phyloP scores from a whole-genome alignment of 129 eudicot species.

The Flaveria robusta region DNA sequence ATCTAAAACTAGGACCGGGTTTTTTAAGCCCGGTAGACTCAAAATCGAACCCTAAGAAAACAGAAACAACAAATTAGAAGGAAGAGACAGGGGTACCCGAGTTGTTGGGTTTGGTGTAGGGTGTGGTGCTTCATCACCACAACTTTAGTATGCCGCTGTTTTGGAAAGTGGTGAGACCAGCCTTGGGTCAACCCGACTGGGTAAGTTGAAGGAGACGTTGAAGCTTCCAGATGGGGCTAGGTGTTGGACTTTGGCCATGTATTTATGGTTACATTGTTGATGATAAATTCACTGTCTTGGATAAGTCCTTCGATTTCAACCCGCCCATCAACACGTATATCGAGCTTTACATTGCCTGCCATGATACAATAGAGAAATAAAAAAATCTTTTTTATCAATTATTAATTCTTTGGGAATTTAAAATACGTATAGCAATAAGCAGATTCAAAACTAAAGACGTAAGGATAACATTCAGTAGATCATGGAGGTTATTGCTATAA shows the following conservation, averaged over 20 bases:
- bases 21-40: slow-evolving; percentile 6
- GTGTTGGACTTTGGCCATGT: slow-evolving; percentile 50
- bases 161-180: slow-evolving; percentile 37
- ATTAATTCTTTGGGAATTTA: slow-evolving; percentile 1
- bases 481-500: slow-evolving; percentile 6
- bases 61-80: slow-evolving; percentile 24
- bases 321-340: slow-evolving; percentile 51
- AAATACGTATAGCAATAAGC: not conserved
- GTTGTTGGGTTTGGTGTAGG: slow-evolving; percentile 26
- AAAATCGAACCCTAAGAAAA: slow-evolving; percentile 18
- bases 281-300: slow-evolving; percentile 34
- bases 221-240: slow-evolving; percentile 59
- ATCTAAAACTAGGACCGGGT: slow-evolving; percentile 23
- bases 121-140: slow-evolving; percentile 50
- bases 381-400: not conserved
- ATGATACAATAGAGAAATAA: not conserved
- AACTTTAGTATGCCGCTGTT: slow-evolving; percentile 58
- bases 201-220: slow-evolving; percentile 58
- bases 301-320: slow-evolving; percentile 52
- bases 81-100: slow-evolving; percentile 32
- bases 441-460: not conserved
- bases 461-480: not conserved
- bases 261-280: slow-evolving; percentile 26
- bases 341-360: slow-evolving; percentile 54
- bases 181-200: slow-evolving; percentile 76